Conservation (phyloP, 768 basidiomycete genomes). For the Amanita phalloides region DNA sequence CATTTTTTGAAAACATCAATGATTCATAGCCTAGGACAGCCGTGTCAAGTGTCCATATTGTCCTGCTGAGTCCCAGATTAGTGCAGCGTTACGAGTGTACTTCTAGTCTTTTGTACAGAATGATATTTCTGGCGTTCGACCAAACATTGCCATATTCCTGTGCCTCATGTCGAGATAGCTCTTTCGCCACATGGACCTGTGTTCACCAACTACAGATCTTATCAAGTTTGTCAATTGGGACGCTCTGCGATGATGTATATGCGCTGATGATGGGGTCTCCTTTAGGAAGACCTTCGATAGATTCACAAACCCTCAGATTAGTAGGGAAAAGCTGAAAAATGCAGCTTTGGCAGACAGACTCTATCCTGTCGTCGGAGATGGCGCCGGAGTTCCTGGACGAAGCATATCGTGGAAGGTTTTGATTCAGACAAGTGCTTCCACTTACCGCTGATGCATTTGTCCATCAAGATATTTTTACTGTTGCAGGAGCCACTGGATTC, state of each 20-base stretch:
- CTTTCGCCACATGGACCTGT: neutral
- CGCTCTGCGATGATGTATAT: neutral
- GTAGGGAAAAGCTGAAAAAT: constrained; percentile 59
- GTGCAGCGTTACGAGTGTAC: constrained; percentile 49
- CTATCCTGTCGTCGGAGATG: constrained; percentile 28
- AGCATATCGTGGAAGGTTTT: constrained; percentile 81
- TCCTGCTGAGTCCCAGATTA: constrained; percentile 62
- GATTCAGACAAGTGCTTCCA: neutral
- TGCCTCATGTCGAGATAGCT: neutral
- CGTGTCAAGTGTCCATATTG: constrained; percentile 97
- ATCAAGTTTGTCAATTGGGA: constrained; percentile 12
- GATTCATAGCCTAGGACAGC: constrained; percentile 26
- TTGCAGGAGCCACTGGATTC: neutral
- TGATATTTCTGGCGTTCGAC: neutral
- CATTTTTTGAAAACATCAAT: constrained; percentile 1
- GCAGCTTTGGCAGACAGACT: constrained; percentile 51
- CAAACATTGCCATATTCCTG: neutral
- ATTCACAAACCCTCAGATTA: constrained; percentile 40
- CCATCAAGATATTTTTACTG: constrained; percentile 5
- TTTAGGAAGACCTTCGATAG: constrained; percentile 31
- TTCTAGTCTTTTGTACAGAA: constrained; percentile 29
- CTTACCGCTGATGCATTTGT: neutral
- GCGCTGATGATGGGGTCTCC: neutral
- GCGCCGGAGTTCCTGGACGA: constrained; percentile 52
- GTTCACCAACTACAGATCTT: constrained; percentile 1